These are phyloP conservation scores for Geranium rotundifolium DNA, from an alignment of 345 rosid species.

Conservation along the genomic window DNA sequence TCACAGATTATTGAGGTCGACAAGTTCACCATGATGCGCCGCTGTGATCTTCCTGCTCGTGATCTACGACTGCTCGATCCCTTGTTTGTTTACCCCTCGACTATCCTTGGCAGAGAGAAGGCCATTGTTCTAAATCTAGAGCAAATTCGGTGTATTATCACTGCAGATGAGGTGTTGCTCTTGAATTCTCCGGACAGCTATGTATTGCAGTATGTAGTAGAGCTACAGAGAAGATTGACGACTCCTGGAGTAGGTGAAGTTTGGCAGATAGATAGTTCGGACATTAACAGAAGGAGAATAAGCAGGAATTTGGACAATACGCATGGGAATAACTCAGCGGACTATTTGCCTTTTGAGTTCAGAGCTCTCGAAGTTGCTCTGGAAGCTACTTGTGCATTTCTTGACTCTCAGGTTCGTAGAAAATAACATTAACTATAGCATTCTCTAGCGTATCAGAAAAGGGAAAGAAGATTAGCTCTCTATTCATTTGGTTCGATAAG, in stretches of 20 bases:
- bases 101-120: constrained; percentile 96
- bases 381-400: constrained; percentile 95
- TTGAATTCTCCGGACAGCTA: constrained; percentile 95
- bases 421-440: not conserved
- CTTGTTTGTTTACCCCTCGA: constrained; percentile 87
- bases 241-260: constrained; percentile 45
- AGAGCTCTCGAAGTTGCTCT: constrained; percentile 90
- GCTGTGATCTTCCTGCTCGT: constrained; percentile 96
- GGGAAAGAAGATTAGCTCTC: too few species aligned
- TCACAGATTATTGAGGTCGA: constrained; percentile 89
- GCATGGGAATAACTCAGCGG: constrained; percentile 63
- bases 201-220: constrained; percentile 90
- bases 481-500: too few species aligned
- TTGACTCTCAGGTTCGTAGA: constrained; percentile 85
- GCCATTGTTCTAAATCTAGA: constrained; percentile 89
- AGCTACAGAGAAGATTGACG: constrained; percentile 71
- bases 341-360: constrained; percentile 96
- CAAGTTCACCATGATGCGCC: constrained; percentile 94
- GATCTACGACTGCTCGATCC: constrained; percentile 92
- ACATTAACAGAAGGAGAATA: constrained; percentile 38
- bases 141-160: constrained; percentile 93
- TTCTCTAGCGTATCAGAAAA: too few species aligned
- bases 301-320: constrained; percentile 58
- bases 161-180: constrained; percentile 91
- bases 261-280: constrained; percentile 70